These are phyloP conservation scores for Fusarium armeniacum DNA, from an alignment of 2,329 filamentous ascomycete species.

Conservation along the genomic window DNA sequence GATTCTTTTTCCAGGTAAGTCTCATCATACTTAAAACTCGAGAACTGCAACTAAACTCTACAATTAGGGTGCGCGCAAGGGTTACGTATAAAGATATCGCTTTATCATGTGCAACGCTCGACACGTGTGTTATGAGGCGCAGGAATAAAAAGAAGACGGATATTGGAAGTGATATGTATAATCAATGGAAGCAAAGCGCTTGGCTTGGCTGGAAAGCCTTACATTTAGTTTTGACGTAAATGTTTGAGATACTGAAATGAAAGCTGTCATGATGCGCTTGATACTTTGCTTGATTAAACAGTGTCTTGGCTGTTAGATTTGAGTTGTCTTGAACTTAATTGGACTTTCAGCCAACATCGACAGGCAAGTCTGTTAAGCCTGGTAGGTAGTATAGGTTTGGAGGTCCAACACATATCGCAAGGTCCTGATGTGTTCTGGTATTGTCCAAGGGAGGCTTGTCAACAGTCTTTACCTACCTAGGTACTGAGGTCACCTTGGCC, in stretches of 20 bases:
- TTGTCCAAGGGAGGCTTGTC: background rate
- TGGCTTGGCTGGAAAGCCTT: slow-evolving; percentile 31
- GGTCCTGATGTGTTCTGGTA: background rate
- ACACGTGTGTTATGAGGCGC: slow-evolving; percentile 52
- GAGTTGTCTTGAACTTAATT: background rate
- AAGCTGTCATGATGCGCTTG: slow-evolving; percentile 45
- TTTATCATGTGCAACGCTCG: slow-evolving; percentile 40
- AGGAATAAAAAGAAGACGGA: slow-evolving; percentile 51
- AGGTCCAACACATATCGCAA: background rate
- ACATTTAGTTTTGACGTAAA: slow-evolving; percentile 27
- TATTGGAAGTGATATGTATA: slow-evolving; percentile 50
- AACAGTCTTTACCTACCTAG: background rate
- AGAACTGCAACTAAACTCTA: slow-evolving; percentile 25
- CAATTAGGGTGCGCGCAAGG: slow-evolving; percentile 73
- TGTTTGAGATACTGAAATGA: slow-evolving; percentile 40
- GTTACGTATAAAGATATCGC: slow-evolving; percentile 70
- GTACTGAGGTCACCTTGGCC: slow-evolving; percentile 1
- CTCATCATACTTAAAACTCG: too few species aligned
- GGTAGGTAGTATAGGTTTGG: background rate
- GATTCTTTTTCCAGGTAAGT: slow-evolving; percentile 95
- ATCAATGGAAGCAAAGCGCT: slow-evolving; percentile 48
- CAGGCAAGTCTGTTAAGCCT: background rate
- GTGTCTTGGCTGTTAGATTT: slow-evolving; percentile 6
- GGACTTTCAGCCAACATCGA: background rate
- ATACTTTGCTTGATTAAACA: slow-evolving; percentile 29